Percentiles rank a stretch among this genome's conserved stretches.
Conservation (phyloP, 257 asterid genomes). For the Scutellaria barbata region DNA sequence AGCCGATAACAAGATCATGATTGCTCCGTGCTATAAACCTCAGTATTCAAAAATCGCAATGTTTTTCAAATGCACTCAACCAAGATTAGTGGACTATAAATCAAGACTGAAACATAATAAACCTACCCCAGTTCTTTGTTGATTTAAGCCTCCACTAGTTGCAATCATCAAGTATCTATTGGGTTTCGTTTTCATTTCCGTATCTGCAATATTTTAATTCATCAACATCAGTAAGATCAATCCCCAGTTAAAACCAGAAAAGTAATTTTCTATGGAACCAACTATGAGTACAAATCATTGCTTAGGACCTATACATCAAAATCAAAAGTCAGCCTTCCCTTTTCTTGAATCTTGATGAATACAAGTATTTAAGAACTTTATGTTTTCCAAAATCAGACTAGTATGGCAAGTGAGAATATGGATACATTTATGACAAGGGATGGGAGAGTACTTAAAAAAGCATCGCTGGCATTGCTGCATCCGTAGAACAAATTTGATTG, state of each 20-base stretch:
- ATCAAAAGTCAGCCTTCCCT: conserved; percentile 18
- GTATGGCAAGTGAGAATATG: not conserved
- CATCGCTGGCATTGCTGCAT: conserved; percentile 60
- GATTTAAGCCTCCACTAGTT: conserved; percentile 87
- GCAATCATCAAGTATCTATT: conserved; percentile 67
- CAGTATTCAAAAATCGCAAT: not conserved
- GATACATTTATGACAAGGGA: conserved; percentile 19
- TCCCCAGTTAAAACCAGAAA: not conserved
- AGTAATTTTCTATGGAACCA: not conserved
- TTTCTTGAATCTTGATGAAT: not conserved
- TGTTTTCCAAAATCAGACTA: not conserved
- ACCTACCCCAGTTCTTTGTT: conserved; percentile 85
- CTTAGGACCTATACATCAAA: not conserved
- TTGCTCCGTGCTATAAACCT: too few relatives aligned
- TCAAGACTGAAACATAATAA: not conserved
- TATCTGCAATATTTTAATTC: conserved; percentile 41
- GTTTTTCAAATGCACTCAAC: not conserved
- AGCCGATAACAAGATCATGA: not conserved
- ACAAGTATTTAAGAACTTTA: not conserved
- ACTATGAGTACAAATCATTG: conserved; percentile 1
- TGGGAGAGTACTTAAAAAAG: conserved; percentile 46
- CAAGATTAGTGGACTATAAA: not conserved
- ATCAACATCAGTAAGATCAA: not conserved
- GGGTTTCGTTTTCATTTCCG: conserved; percentile 44
- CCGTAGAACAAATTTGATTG: conserved; percentile 54